phyloP scores from a whole-genome alignment of 495 filamentous ascomycete species.

The Podospora pseudocomata region DNA sequence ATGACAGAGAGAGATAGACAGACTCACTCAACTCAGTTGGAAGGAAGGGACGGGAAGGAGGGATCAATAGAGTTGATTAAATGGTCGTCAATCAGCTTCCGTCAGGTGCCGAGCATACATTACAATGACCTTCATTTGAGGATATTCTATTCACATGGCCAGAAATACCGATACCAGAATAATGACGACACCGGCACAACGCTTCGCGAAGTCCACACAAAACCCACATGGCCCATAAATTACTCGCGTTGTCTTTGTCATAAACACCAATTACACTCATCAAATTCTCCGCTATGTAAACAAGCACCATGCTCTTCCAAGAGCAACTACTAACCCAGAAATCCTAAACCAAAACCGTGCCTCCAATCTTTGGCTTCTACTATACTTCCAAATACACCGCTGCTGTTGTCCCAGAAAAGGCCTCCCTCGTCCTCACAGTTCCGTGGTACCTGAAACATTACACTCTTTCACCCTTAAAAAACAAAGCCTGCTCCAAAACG shows the following conservation, averaged over 20 bases:
- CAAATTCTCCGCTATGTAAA: neutral
- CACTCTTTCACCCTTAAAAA: neutral
- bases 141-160: neutral
- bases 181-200: too few species aligned
- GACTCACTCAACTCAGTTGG: neutral
- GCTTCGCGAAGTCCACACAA: too few species aligned
- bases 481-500: neutral
- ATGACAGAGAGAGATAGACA: slow-evolving; percentile 1
- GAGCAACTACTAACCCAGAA: neutral
- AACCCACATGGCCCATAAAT: too few species aligned
- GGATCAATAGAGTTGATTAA: neutral
- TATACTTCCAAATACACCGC: neutral
- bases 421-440: neutral
- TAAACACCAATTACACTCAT: neutral
- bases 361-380: neutral
- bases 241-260: too few species aligned
- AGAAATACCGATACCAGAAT: too few species aligned
- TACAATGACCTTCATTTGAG: neutral
- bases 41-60: neutral
- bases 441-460: neutral
- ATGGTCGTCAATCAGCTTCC: neutral
- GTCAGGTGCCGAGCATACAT: neutral
- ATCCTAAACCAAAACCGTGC: neutral
- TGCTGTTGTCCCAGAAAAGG: neutral
- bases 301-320: neutral